A percentile compares a stretch with the other conserved stretches of the same genome.
phyloP scores from a whole-genome alignment of 371 early-diverging fungal genomes.

The Nosema muscidifuracis region DNA sequence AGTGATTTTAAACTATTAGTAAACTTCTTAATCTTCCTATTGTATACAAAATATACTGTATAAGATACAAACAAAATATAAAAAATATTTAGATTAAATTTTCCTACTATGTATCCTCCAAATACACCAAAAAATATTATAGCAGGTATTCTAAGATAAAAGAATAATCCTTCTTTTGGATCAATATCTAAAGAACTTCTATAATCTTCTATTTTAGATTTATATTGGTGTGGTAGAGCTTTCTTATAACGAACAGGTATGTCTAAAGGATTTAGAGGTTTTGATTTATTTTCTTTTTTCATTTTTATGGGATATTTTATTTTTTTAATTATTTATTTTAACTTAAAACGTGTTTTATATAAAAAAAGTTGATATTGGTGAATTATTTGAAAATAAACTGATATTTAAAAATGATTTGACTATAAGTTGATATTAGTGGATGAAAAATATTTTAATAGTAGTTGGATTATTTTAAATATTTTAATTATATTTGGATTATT shows the following conservation, averaged over 20 bases:
- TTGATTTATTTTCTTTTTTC: conserved; percentile 16
- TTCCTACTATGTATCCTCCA: conserved; percentile 59
- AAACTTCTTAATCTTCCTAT: conserved; percentile 54
- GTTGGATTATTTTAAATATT: too few species aligned
- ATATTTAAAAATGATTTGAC: too few species aligned
- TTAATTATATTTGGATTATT: too few species aligned
- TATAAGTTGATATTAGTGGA: too few species aligned
- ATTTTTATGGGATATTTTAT: not conserved
- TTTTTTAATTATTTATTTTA: not conserved
- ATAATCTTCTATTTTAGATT: conserved; percentile 32
- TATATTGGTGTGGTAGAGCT: conserved; percentile 3
- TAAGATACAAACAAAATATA: conserved; percentile 57
- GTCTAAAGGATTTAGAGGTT: conserved; percentile 24
- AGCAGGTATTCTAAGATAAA: conserved; percentile 55
- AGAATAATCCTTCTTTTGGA: conserved; percentile 44
- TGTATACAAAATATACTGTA: conserved; percentile 55
- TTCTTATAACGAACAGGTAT: conserved; percentile 4
- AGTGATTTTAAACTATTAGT: conserved; percentile 57
- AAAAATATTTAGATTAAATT: conserved; percentile 41
- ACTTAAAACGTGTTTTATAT: not conserved
- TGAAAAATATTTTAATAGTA: too few species aligned
- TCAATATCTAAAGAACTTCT: conserved; percentile 57
- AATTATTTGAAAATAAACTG: too few species aligned
- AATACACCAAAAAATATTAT: conserved; percentile 55
- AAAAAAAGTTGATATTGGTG: too few species aligned